These are phyloP conservation scores for Colletotrichum plurivorum DNA, from an alignment of 2,329 filamentous ascomycete genomes.

Conservation along the genomic window DNA sequence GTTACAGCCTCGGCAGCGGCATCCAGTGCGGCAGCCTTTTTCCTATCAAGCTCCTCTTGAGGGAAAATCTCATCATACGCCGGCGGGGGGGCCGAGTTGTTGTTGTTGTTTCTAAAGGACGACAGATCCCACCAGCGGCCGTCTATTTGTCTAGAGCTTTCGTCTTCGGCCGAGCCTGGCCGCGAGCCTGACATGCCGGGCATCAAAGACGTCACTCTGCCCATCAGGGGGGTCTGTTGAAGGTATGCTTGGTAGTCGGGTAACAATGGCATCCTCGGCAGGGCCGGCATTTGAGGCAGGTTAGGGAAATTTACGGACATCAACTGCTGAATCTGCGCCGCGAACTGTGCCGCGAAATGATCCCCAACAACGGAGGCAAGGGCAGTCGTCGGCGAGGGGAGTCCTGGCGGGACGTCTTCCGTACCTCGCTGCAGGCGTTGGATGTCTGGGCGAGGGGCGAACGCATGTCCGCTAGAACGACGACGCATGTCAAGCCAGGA, in stretches of 20 bases:
- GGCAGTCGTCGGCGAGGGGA: conserved; percentile 70
- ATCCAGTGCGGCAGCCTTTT: conserved; percentile 70
- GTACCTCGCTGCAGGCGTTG: conserved; percentile 31
- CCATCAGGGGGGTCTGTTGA: conserved; percentile 73
- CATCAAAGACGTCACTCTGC: conserved; percentile 80
- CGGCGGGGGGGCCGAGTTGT: conserved; percentile 71
- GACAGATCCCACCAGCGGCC: conserved; percentile 79
- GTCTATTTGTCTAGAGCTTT: conserved; percentile 61
- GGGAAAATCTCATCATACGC: conserved; percentile 87
- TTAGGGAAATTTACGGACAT: conserved; percentile 73
- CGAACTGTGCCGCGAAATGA: conserved; percentile 79
- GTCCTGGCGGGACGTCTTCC: conserved; percentile 44
- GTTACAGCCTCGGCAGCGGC: conserved; percentile 72
- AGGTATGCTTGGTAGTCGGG: conserved; percentile 81
- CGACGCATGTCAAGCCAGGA: conserved; percentile 56
- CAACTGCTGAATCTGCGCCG: conserved; percentile 81
- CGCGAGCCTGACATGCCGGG: conserved; percentile 71
- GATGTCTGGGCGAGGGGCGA: conserved; percentile 42
- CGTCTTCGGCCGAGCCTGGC: conserved; percentile 61
- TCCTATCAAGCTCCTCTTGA: conserved; percentile 64
- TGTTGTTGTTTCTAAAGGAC: conserved; percentile 63
- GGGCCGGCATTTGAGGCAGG: conserved; percentile 67
- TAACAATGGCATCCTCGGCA: conserved; percentile 73
- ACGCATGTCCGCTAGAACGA: conserved; percentile 45
- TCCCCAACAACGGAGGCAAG: conserved; percentile 80